A percentile compares a stretch with the other conserved stretches of the same genome.
Conservation (phyloP, 2,329 filamentous ascomycete species). For the Geosmithia putterillii region DNA sequence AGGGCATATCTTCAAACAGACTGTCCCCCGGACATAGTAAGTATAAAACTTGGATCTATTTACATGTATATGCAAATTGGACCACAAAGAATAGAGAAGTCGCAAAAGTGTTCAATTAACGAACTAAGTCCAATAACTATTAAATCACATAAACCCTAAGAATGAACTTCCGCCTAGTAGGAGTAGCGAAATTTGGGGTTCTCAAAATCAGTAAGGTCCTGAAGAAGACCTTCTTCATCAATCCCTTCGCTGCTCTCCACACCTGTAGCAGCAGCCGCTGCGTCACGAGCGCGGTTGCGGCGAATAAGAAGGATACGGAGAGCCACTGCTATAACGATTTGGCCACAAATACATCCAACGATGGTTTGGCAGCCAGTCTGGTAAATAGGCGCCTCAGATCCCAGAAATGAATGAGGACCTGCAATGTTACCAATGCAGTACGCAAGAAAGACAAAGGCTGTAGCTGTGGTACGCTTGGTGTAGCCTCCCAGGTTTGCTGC, state of each 20-base stretch:
- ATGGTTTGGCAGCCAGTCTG: conserved; percentile 35
- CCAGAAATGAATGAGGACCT: conserved; percentile 29
- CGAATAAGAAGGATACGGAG: conserved; percentile 20
- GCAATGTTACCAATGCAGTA: conserved; percentile 30
- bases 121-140: no score
- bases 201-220: conserved; percentile 20
- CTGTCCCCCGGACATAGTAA: no score
- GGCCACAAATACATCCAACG: conserved; percentile 27
- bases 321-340: conserved; percentile 22
- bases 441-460: conserved; percentile 28
- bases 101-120: no score
- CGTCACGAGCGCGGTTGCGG: conserved; percentile 25
- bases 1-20: no score
- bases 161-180: neutral
- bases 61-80: no score
- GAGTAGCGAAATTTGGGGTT: conserved; percentile 8
- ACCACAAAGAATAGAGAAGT: no score
- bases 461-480: conserved; percentile 27
- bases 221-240: conserved; percentile 3
- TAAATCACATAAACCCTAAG: neutral
- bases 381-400: conserved; percentile 29
- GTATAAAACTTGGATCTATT: no score
- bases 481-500: conserved; percentile 30
- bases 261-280: neutral
- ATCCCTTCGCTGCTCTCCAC: neutral